Evolutionary conservation across 257 asterid genomes (phyloP), one percentile per base, ranked within the genome.

Genomic region (Catharanthus roseus): DNA sequence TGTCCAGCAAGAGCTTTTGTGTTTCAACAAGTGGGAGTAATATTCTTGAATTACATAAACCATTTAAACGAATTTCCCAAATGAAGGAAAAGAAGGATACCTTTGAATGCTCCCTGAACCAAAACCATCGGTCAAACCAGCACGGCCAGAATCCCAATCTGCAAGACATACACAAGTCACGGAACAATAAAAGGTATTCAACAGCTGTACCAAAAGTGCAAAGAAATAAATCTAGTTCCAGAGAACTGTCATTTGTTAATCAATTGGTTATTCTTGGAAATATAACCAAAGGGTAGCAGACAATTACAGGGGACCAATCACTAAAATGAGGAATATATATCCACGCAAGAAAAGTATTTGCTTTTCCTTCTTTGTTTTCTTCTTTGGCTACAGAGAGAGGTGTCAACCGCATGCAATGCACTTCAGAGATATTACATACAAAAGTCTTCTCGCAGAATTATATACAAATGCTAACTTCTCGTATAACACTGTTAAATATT

Each of bases 111-210:
- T 87, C 67, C 95, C 97, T 2, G 85, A 56, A 50, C 65, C 78
- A 76, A 85, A 84, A 54, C 86, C 79, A 78, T 91, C 97, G 69
- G 77, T 74, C 72, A 82, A 82, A 57, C 84, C 90, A 79, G 88
- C 96, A 54, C 89, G 95, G 47, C 87, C 95, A 50, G 93, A 83
- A 73, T 86, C 97, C 96, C 95, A 90, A 70, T 90, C 98, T 93
- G 85, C 82, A 77, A 58, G 38, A 58, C 53, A 53, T 12, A 23
- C 5, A 28, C 12, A 18, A 12, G 69, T 65, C 55, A 65, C 15
- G 34, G 38, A 13, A 65, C 55, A 41, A 10, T 19, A 34, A 1
- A 62, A 42, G 38, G 24, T 45, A 65, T 42, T 4, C 31, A 38
- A 4, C 7, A 64, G 69, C 10, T 21, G 33, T 23, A 63, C 44